Base-by-base conservation (phyloP, 306 rosid species). In the Dryas octopetala region DNA sequence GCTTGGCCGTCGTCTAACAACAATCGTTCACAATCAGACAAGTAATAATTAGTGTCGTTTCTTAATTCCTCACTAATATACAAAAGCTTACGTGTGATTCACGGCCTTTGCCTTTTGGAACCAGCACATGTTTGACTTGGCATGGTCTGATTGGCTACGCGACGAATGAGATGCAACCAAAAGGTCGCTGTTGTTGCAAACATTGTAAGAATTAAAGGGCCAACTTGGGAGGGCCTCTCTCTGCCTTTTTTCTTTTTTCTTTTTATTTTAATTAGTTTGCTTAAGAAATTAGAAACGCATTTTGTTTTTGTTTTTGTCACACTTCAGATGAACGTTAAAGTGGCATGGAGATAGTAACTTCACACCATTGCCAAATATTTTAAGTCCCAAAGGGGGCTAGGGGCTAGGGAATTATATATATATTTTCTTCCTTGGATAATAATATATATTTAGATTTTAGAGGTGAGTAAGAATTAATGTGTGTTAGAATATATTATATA, bases 31-130 rank as follows among this genome's bases (percentile, higher is more conserved):
- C 45, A 13, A 32, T 8, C 16, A 1, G 69, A 43, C 69, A 41
- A n/a, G 4, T 1, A 65, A 17, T 10, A 12, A 17, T 6, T 46
- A 16, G 23, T 8, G 38, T 32, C 38, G 38, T 11, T 52, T 46
- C 49, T 46, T 46, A 0, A 2, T 5, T 8, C 17, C 7, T 47
- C 43, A 68, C 32, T 11, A 13, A 14, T 49, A 6, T 6, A 49
- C 57, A 11, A 49, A 66, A 17, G 44, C 45, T 41, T 49, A 48
- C 72, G 58, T 26, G 11, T 26, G 11, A 11, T 48, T 6, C 54
- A 13, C 2, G 45, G 59, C 58, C 58, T 68, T 68, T 51, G 16
- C 15, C 68, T 65, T 45, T 5, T n/a, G 70, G 52, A 65, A 65
- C 70, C n/a, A 16, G 16, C 53, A 17, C 70, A 0, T 32, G 5